These are phyloP conservation scores for Aquilaria yunnanensis DNA, from an alignment of 345 rosid genomes.

Conservation along the genomic window DNA sequence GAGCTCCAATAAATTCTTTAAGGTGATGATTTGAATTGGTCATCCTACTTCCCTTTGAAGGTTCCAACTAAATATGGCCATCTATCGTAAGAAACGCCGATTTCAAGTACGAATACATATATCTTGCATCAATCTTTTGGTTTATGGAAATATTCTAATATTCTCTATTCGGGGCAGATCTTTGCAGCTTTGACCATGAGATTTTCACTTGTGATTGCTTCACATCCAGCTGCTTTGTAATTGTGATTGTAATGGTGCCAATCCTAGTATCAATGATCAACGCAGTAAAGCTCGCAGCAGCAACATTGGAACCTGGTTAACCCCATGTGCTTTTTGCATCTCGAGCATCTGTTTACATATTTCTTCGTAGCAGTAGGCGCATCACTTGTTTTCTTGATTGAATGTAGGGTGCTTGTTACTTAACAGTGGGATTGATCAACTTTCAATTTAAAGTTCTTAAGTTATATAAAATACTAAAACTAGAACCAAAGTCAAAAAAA, in stretches of 20 bases:
- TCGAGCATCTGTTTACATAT: constrained; percentile 78
- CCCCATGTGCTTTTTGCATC: constrained; percentile 80
- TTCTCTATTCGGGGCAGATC: constrained; percentile 12
- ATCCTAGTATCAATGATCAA: constrained; percentile 95
- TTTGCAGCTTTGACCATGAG: constrained; percentile 97
- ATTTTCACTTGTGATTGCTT: constrained; percentile 86
- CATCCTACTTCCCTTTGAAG: not conserved
- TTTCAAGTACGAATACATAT: constrained; percentile 8
- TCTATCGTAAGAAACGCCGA: not conserved
- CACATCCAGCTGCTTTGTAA: constrained; percentile 85
- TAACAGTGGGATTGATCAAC: no score
- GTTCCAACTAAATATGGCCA: not conserved
- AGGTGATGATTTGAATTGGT: not conserved
- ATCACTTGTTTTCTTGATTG: constrained; percentile 18
- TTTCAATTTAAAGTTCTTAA: no score
- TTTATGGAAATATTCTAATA: not conserved
- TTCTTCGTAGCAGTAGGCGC: constrained; percentile 32
- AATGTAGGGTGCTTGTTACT: not conserved
- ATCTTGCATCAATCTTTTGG: not conserved
- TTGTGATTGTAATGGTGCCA: constrained; percentile 92
- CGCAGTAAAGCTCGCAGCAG: constrained; percentile 87
- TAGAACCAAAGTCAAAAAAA: no score
- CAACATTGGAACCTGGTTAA: constrained; percentile 96
- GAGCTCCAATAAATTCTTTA: constrained; percentile 8
- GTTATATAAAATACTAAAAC: no score